These are phyloP conservation scores for Xylaria intraflava DNA, from an alignment of 495 filamentous ascomycete genomes.

Conservation along the genomic window DNA sequence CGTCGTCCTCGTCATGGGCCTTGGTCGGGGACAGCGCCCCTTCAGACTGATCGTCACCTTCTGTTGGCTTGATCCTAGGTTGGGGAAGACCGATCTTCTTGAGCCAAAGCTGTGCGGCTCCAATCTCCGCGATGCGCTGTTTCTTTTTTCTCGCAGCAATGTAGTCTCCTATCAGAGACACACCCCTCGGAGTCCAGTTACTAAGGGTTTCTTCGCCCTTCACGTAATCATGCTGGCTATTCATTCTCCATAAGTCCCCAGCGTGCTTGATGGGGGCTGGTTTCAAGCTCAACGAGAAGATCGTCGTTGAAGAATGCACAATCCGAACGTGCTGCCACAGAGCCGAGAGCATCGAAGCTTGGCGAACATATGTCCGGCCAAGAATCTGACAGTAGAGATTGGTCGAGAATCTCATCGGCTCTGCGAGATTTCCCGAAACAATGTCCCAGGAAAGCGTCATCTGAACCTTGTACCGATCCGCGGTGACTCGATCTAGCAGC, in stretches of 20 bases:
- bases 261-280: constrained; percentile 85
- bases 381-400: constrained; percentile 76
- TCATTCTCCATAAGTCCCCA: constrained; percentile 94
- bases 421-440: constrained; percentile 65
- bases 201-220: constrained; percentile 84
- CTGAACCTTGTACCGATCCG: constrained; percentile 86
- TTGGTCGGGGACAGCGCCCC: constrained; percentile 29
- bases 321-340: constrained; percentile 79
- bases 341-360: constrained; percentile 76
- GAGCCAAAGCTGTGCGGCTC: constrained; percentile 69
- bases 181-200: constrained; percentile 81
- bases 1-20: constrained; percentile 23
- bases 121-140: constrained; percentile 67
- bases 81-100: constrained; percentile 36
- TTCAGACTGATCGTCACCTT: constrained; percentile 33
- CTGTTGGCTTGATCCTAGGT: constrained; percentile 13
- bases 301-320: constrained; percentile 75
- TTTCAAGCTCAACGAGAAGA: constrained; percentile 79
- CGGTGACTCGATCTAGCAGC: constrained; percentile 80
- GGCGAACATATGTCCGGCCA: constrained; percentile 75
- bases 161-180: constrained; percentile 80
- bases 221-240: constrained; percentile 85
- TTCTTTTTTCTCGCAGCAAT: constrained; percentile 63
- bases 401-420: constrained; percentile 77
- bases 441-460: constrained; percentile 81